Evolutionary conservation across 1,139 yeast genomes (phyloP), one percentile per base, ranked within the genome.

Genomic region (Hansenula lynferdii): DNA sequence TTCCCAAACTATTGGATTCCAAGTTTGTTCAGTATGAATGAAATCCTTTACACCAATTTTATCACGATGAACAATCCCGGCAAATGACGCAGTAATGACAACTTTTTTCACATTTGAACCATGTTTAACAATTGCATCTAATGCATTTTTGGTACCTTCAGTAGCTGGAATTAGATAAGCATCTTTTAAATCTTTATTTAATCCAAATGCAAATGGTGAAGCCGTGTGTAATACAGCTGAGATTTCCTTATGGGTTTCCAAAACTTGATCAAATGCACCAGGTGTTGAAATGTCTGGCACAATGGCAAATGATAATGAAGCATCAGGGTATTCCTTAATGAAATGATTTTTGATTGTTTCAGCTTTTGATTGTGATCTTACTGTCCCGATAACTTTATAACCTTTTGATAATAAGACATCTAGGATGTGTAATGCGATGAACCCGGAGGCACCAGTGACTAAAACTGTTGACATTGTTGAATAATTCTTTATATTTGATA

Each of bases 171-270:
- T 58, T 36, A 72, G 54, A 37, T 65, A 58, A 15, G 69, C 74
- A 27, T 71, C 72, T 25, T 63, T 62, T 9, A 49, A 37, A 11
- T 56, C 42, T 38, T 64, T 65, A 31, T 60, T 52, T 31, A 56
- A 50, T 34, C 64, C 64, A 33, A 54, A 62, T 24, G 55, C 43
- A 49, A 71, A 65, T 6, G 82, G 81, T 18, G 80, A 71, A 12
- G 83, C 83, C 3, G 78, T 74, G 58, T 80, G 87, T 24, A 79
- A 51, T 35, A 80, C 77, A 34, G 65, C 69, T 9, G 71, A 68
- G 40, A 77, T 66, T 30, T 71, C 74, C 1, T 76, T 66, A 48
- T 75, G 69, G 2, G 56, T 57, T 44, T 68, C 53, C 39, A 80
- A 62, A 2, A 69, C 72, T n/a, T 62, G 58, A 49, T 76, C 79